These are phyloP conservation scores for Saccharomycopsis hybrid DNA, from an alignment of 1,139 yeast species.

Conservation along the genomic window DNA sequence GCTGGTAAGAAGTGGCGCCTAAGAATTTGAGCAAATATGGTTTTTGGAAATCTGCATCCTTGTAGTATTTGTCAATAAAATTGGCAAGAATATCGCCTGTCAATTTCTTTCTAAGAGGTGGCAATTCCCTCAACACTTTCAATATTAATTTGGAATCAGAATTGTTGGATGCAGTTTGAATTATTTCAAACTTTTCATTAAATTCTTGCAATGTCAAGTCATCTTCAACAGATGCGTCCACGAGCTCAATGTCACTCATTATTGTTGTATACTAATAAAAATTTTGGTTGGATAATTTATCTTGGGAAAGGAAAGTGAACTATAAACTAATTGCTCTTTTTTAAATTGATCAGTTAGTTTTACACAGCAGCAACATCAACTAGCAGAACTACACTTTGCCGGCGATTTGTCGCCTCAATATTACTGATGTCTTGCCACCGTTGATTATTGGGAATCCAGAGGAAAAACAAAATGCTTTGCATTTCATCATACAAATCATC, in stretches of 20 bases:
- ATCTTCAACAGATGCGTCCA: conserved; percentile 9
- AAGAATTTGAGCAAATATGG: conserved; percentile 38
- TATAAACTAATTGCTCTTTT: too few species aligned
- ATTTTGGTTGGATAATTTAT: too few species aligned
- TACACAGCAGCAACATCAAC: too few species aligned
- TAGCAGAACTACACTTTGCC: too few species aligned
- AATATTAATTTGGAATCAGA: conserved; percentile 85
- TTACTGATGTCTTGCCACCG: too few species aligned
- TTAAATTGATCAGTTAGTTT: too few species aligned
- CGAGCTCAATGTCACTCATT: conserved; percentile 10
- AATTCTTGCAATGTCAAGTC: conserved; percentile 6
- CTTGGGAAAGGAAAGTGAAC: too few species aligned
- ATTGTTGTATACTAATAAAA: not conserved
- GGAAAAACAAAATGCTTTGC: too few species aligned
- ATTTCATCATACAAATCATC: too few species aligned
- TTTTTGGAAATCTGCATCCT: conserved; percentile 38
- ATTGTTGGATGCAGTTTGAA: conserved; percentile 59
- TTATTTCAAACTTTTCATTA: conserved; percentile 24
- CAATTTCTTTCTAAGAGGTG: conserved; percentile 63
- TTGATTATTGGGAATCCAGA: too few species aligned
- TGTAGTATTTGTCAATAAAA: conserved; percentile 50
- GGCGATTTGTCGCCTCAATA: too few species aligned
- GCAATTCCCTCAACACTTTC: conserved; percentile 78
- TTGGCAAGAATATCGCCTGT: conserved; percentile 46
- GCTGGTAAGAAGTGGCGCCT: too few species aligned